A percentile compares a stretch with the other conserved stretches of the same genome.
Evolutionary conservation across 2,329 filamentous ascomycete genomes (phyloP).

Genomic region (Trichoderma koningiopsis): DNA sequence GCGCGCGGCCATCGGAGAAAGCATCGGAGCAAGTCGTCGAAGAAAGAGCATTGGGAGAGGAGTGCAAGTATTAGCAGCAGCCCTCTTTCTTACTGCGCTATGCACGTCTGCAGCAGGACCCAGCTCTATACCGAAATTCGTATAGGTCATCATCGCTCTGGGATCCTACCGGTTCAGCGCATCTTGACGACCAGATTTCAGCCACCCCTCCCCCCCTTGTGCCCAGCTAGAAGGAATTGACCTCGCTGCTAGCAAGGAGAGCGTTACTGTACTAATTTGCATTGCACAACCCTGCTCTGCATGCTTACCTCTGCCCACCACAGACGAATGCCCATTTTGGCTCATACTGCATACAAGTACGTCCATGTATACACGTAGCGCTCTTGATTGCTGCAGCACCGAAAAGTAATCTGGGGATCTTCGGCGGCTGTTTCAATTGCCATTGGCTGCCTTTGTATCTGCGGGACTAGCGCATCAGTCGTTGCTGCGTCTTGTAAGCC

Average conservation of each 20-base stretch:
- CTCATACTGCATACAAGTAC: conserved; percentile 5
- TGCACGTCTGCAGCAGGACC: neutral
- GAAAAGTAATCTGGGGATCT: conserved; percentile 9
- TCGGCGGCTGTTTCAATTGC: conserved; percentile 13
- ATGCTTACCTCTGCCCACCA: neutral
- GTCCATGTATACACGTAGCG: neutral
- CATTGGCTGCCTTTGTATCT: conserved; percentile 1
- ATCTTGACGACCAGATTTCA: conserved; percentile 8
- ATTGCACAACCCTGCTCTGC: neutral
- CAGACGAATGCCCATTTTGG: conserved; percentile 1
- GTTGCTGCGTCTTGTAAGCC: conserved; percentile 1
- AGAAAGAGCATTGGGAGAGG: neutral
- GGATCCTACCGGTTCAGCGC: neutral
- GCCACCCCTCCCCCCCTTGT: neutral
- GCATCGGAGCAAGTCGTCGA: conserved; percentile 2
- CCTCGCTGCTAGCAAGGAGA: neutral
- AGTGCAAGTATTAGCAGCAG: conserved; percentile 7
- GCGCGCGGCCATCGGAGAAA: neutral
- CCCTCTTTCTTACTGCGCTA: neutral
- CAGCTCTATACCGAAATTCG: neutral
- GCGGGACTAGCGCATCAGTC: conserved; percentile 1
- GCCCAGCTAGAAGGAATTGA: neutral
- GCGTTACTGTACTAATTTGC: neutral
- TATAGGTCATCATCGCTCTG: neutral
- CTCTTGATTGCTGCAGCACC: conserved; percentile 6